phyloP scores from a whole-genome alignment of 768 basidiomycete genomes.

The Boletus barrowsii region DNA sequence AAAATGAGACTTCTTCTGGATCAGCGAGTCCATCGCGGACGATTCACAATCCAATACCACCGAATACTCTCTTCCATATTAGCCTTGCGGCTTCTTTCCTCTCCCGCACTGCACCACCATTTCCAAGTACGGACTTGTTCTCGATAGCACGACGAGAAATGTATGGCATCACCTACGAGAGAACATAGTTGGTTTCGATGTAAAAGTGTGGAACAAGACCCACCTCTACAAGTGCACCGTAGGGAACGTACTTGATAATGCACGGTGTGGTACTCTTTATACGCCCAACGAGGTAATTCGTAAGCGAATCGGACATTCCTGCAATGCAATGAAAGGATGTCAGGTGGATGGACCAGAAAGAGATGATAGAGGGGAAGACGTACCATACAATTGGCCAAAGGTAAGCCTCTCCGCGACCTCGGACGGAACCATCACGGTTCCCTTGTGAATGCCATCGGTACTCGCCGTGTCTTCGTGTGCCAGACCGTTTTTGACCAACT shows the following conservation, averaged over 20 bases:
- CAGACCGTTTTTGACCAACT: conserved; percentile 56
- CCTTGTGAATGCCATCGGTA: conserved; percentile 17
- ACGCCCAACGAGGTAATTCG: conserved; percentile 60
- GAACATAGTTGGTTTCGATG: not conserved
- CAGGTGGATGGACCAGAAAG: not conserved
- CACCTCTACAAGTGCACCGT: conserved; percentile 68
- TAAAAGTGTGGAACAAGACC: conserved; percentile 1
- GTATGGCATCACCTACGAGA: conserved; percentile 81
- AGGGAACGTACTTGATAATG: conserved; percentile 82
- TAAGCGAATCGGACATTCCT: conserved; percentile 88
- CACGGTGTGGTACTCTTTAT: conserved; percentile 58
- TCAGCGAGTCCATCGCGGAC: not conserved
- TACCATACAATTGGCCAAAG: conserved; percentile 84
- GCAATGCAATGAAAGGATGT: not conserved
- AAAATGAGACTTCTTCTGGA: too few relatives aligned
- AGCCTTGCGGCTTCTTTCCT: conserved; percentile 26
- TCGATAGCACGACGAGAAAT: conserved; percentile 84
- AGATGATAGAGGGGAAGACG: conserved; percentile 14
- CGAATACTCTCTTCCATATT: conserved; percentile 34
- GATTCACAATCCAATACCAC: conserved; percentile 21
- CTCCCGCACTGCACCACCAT: conserved; percentile 54
- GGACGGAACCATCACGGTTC: conserved; percentile 42
- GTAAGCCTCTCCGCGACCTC: conserved; percentile 63
- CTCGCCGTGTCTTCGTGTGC: conserved; percentile 22
- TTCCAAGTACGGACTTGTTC: conserved; percentile 85